Evolutionary conservation across 2,329 filamentous ascomycete genomes (phyloP).

Genomic region (Anisogramma anomala): DNA sequence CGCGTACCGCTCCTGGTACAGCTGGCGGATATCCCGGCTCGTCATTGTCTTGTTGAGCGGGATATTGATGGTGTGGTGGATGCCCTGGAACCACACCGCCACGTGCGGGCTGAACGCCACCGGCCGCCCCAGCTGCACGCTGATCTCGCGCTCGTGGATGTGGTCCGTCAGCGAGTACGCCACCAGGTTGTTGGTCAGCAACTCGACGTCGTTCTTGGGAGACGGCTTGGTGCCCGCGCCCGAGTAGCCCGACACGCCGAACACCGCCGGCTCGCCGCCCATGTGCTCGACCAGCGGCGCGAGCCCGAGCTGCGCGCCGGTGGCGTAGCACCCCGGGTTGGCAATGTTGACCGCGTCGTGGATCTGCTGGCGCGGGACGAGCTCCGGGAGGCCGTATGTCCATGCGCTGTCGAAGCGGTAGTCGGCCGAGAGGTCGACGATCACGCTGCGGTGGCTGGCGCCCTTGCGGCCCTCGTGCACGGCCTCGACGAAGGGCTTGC

Average conservation of each 20-base stretch:
- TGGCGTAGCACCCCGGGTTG: constrained; percentile 93
- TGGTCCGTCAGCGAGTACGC: constrained; percentile 88
- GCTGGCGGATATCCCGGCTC: constrained; percentile 79
- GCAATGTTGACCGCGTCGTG: constrained; percentile 69
- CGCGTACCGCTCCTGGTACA: constrained; percentile 93
- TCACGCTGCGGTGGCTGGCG: constrained; percentile 51
- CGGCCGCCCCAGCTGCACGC: constrained; percentile 57
- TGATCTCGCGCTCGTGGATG: constrained; percentile 89
- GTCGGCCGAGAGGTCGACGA: constrained; percentile 93
- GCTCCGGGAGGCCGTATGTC: constrained; percentile 85
- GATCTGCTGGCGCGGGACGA: constrained; percentile 66
- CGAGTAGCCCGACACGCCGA: constrained; percentile 88
- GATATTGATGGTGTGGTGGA: constrained; percentile 82
- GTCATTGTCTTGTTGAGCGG: constrained; percentile 79
- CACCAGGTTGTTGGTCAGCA: constrained; percentile 77
- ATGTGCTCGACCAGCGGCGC: constrained; percentile 68
- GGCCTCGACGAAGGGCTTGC: constrained; percentile 86
- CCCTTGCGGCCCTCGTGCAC: constrained; percentile 56
- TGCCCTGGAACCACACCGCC: constrained; percentile 94
- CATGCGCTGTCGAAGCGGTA: constrained; percentile 78
- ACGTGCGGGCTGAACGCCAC: constrained; percentile 90
- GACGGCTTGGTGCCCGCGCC: constrained; percentile 90
- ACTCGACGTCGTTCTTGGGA: constrained; percentile 81
- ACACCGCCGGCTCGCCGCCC: constrained; percentile 67
- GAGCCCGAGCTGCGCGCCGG: constrained; percentile 81